These are phyloP conservation scores for Rhizopus sp. DNA, from an alignment of 371 early-diverging fungal species.

Conservation along the genomic window DNA sequence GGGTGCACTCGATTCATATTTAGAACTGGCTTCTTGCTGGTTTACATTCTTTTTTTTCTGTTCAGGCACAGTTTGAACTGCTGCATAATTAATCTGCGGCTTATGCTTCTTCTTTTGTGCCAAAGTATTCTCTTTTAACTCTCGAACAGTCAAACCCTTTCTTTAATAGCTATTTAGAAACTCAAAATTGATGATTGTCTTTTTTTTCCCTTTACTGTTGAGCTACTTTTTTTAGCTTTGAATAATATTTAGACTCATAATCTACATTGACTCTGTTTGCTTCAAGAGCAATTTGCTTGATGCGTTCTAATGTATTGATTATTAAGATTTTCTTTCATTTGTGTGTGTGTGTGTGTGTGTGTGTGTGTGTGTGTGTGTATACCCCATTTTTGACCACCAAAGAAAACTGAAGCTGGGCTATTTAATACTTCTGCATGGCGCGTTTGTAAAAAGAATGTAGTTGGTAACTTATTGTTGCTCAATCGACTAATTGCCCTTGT, in stretches of 20 bases:
- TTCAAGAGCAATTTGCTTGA: slow-evolving; percentile 15
- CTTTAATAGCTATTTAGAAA: slow-evolving; percentile 7
- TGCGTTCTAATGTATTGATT: slow-evolving; percentile 13
- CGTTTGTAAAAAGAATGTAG: slow-evolving; percentile 7
- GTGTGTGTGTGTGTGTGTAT: not conserved
- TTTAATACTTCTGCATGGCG: slow-evolving; percentile 18
- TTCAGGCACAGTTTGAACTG: slow-evolving; percentile 7
- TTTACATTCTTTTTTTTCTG: slow-evolving; percentile 14
- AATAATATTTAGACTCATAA: slow-evolving; percentile 66
- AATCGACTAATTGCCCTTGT: not conserved
- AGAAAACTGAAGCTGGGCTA: slow-evolving; percentile 7
- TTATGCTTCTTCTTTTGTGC: slow-evolving; percentile 10
- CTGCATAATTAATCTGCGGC: not conserved
- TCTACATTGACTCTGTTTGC: slow-evolving; percentile 15
- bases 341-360: too few relatives aligned
- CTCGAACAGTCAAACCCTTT: slow-evolving; percentile 45
- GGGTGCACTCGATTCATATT: slow-evolving; percentile 43
- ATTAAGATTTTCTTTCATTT: not conserved
- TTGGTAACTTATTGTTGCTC: not conserved
- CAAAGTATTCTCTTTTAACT: slow-evolving; percentile 40
- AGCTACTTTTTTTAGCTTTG: slow-evolving; percentile 65
- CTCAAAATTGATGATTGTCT: not conserved
- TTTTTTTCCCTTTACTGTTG: slow-evolving; percentile 48
- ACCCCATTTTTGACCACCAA: slow-evolving; percentile 21
- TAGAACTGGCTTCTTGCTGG: not conserved